A percentile compares a stretch with the other conserved stretches of the same genome.
These are phyloP conservation scores for Cokeromyces recurvatus DNA, from an alignment of 371 early-diverging fungal species.

Conservation along the genomic window DNA sequence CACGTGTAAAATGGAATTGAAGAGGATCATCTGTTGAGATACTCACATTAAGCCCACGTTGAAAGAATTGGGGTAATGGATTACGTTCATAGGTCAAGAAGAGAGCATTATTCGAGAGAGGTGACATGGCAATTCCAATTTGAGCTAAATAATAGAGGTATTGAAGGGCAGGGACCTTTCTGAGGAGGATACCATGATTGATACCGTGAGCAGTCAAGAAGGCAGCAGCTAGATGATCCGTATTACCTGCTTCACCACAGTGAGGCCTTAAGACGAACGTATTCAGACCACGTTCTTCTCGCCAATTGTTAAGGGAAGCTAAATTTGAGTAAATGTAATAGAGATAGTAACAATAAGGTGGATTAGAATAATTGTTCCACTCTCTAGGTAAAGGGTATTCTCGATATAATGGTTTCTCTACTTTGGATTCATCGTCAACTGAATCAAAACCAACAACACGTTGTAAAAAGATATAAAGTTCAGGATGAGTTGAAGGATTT, in stretches of 20 bases:
- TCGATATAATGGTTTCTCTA: slow-evolving; percentile 76
- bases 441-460: slow-evolving; percentile 96
- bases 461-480: slow-evolving; percentile 91
- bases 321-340: slow-evolving; percentile 96
- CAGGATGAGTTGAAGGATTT: slow-evolving; percentile 80
- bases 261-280: slow-evolving; percentile 96
- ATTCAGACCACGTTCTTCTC: slow-evolving; percentile 78
- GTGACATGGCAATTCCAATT: slow-evolving; percentile 98
- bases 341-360: slow-evolving; percentile 97
- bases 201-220: slow-evolving; percentile 92
- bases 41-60: slow-evolving; percentile 94
- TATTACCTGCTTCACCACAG: slow-evolving; percentile 97
- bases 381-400: slow-evolving; percentile 82
- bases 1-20: slow-evolving; percentile 98
- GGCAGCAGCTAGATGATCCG: slow-evolving; percentile 92
- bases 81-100: slow-evolving; percentile 96
- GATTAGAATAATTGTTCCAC: slow-evolving; percentile 82
- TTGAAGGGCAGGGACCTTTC: slow-evolving; percentile 96
- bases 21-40: slow-evolving; percentile 98
- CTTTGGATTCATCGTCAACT: slow-evolving; percentile 97
- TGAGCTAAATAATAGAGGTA: slow-evolving; percentile 96
- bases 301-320: slow-evolving; percentile 81
- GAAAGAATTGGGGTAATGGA: slow-evolving; percentile 93
- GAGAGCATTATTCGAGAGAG: slow-evolving; percentile 96
- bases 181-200: slow-evolving; percentile 94